Conservation (phyloP, 768 basidiomycete species). For the Tulasnella sp. region DNA sequence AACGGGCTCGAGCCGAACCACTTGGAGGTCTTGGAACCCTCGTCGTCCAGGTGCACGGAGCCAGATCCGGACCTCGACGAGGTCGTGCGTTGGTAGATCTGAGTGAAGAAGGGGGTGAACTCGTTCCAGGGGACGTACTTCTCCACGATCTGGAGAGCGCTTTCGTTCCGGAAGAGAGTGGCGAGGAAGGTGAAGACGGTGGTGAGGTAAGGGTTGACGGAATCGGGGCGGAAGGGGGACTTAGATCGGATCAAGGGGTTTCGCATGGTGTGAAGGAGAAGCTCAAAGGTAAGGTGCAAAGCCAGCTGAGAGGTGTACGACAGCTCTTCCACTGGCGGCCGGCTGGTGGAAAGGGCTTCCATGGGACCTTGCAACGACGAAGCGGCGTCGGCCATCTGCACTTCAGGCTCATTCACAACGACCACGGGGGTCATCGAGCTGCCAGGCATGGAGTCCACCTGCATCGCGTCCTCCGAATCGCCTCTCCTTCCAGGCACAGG, state of each 20-base stretch:
- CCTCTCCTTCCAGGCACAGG: constrained; percentile 41
- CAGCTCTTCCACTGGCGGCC: constrained; percentile 47
- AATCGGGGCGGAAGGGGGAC: constrained; percentile 56
- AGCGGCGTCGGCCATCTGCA: constrained; percentile 39
- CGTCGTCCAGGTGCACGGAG: not conserved
- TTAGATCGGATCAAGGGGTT: constrained; percentile 62
- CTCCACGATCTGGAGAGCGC: constrained; percentile 66
- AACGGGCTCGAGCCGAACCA: constrained; percentile 75
- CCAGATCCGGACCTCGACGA: constrained; percentile 8
- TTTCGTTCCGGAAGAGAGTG: constrained; percentile 68
- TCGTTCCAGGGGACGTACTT: constrained; percentile 83
- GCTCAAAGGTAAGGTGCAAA: constrained; percentile 74
- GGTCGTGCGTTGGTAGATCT: constrained; percentile 35
- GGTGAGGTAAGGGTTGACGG: constrained; percentile 85
- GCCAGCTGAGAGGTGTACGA: constrained; percentile 74
- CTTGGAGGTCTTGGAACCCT: constrained; percentile 45
- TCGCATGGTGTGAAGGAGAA: constrained; percentile 72
- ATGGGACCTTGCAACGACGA: constrained; percentile 39
- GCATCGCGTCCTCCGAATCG: constrained; percentile 59
- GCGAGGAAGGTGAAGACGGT: constrained; percentile 86
- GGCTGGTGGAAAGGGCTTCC: constrained; percentile 29
- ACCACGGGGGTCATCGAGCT: constrained; percentile 9
- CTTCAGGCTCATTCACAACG: constrained; percentile 41
- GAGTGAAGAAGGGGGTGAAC: constrained; percentile 66
- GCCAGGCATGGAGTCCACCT: constrained; percentile 56